Percentiles rank a stretch among this genome's conserved stretches.
Evolutionary conservation across 163 green algal species (phyloP).

Genomic region (Smithsoniella earleae): DNA sequence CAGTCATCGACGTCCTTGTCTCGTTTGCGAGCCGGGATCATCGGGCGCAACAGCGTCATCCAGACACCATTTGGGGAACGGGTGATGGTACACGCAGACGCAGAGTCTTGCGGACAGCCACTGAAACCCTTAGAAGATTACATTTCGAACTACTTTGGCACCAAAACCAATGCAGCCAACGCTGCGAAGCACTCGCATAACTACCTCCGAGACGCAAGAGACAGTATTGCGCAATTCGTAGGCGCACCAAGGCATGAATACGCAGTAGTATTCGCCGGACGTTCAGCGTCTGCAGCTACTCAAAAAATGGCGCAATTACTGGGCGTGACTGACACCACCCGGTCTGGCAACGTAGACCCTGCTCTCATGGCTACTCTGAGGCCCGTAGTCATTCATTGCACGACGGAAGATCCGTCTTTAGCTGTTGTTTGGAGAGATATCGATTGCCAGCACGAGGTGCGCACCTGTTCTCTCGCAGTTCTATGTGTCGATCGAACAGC

Average conservation of each 20-base stretch:
- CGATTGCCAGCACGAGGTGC: constrained; percentile 15
- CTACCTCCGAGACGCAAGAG: constrained; percentile 6
- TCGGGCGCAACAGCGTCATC: neutral
- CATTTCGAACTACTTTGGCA: neutral
- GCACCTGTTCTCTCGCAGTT: neutral
- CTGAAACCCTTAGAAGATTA: constrained; percentile 19
- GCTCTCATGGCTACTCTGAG: neutral
- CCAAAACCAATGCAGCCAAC: neutral
- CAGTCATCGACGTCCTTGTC: neutral
- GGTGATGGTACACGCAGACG: constrained; percentile 2
- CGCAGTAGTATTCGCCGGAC: constrained; percentile 11
- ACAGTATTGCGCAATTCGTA: neutral
- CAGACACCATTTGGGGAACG: constrained; percentile 5
- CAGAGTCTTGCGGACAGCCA: neutral
- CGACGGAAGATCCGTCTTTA: neutral
- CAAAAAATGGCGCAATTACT: constrained; percentile 19
- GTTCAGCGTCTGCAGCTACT: neutral
- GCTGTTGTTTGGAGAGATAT: constrained; percentile 12
- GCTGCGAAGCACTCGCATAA: neutral
- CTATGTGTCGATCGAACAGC: neutral
- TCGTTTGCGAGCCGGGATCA: constrained; percentile 16
- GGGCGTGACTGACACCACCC: neutral
- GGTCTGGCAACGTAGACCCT: neutral
- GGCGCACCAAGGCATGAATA: constrained; percentile 6
- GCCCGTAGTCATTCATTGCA: constrained; percentile 14